A percentile compares a stretch with the other conserved stretches of the same genome.
phyloP scores from a whole-genome alignment of 192 early-diverging fungal genomes.

The Anaeromyces robustus region DNA sequence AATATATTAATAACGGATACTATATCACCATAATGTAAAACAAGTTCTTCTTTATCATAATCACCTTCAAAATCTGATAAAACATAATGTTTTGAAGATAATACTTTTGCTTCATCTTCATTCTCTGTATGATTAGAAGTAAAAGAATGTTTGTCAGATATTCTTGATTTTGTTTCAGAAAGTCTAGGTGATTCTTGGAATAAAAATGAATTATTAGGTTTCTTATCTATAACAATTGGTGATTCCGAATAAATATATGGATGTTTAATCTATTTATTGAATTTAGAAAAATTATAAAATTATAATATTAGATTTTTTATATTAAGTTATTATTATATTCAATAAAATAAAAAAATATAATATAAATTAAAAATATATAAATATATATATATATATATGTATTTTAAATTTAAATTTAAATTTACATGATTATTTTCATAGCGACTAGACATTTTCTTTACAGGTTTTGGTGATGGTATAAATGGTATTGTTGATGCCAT shows the following conservation, averaged over 20 bases:
- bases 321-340: no score
- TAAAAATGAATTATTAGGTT: background rate
- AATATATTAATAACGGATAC: background rate
- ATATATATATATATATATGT: no score
- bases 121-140: background rate
- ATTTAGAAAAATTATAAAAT: no score
- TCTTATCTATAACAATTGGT: background rate
- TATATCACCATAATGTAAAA: background rate
- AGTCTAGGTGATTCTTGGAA: background rate
- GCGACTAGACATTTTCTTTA: no score
- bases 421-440: no score
- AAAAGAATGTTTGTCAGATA: background rate
- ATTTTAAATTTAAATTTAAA: no score
- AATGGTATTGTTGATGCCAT: no score
- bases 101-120: background rate
- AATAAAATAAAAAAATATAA: no score
- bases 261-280: no score
- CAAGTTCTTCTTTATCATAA: background rate
- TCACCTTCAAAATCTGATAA: background rate
- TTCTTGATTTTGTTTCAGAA: background rate
- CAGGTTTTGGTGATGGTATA: no score
- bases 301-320: no score
- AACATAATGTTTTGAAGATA: background rate
- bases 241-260: background rate
- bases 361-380: no score